Conservation (phyloP, 352 stramenopile species). For the Phytopythium sindhum region DNA sequence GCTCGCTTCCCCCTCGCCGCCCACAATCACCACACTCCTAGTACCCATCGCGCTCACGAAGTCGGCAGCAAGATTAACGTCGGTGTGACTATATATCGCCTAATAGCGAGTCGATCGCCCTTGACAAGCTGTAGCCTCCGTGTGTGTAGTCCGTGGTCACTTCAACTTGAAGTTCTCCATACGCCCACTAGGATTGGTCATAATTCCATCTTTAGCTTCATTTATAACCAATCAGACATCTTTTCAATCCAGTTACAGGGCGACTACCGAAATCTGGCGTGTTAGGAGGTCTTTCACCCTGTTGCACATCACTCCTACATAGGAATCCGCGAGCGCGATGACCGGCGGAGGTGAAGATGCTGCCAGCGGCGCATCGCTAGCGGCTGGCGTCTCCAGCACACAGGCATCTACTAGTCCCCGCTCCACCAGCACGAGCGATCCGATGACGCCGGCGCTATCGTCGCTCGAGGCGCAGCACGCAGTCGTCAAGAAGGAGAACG, state of each 20-base stretch:
- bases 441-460: neutral
- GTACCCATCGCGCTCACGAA: too few relatives aligned
- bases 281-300: neutral
- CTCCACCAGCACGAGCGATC: too few relatives aligned
- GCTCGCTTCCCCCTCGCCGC: too few relatives aligned
- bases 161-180: neutral
- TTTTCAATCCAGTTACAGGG: neutral
- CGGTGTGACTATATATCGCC: too few relatives aligned
- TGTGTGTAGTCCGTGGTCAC: too few relatives aligned
- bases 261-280: neutral
- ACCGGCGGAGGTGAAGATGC: neutral
- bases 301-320: neutral
- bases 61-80: too few relatives aligned
- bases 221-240: neutral
- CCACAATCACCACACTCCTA: too few relatives aligned
- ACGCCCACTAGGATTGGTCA: neutral
- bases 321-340: neutral
- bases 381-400: neutral
- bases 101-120: too few relatives aligned
- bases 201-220: neutral
- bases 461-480: neutral
- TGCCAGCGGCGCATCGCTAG: neutral
- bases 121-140: too few relatives aligned
- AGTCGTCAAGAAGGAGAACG: neutral
- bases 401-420: neutral